Conservation (phyloP, 352 stramenopile genomes). For the Pythium utonaiense region DNA sequence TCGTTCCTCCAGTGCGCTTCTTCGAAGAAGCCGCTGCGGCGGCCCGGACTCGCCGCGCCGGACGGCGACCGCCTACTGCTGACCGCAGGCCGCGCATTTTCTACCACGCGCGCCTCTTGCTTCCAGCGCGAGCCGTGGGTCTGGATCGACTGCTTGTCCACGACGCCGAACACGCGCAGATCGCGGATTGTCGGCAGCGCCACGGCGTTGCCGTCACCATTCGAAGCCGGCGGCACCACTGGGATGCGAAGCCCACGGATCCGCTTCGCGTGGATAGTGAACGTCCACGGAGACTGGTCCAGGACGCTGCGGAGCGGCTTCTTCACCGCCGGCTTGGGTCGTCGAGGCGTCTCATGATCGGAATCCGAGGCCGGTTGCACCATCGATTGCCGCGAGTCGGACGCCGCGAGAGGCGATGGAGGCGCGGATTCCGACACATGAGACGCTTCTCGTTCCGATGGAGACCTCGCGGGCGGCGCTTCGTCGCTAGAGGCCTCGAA, state of each 20-base stretch:
- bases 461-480: not conserved
- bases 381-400: not conserved
- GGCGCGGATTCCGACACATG: not conserved
- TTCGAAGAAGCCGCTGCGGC: conserved; percentile 44
- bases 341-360: conserved; percentile 1
- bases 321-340: conserved; percentile 13
- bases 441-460: not conserved
- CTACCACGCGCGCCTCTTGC: conserved; percentile 27
- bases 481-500: conserved; percentile 22
- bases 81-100: conserved; percentile 1
- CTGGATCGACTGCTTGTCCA: conserved; percentile 54
- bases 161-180: conserved; percentile 48
- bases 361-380: not conserved
- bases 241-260: conserved; percentile 50
- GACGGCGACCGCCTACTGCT: not conserved
- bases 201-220: not conserved
- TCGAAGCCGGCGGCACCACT: conserved; percentile 18
- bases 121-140: conserved; percentile 52
- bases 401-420: not conserved
- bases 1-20: conserved; percentile 48
- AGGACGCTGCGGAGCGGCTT: conserved; percentile 19
- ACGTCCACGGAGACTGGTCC: conserved; percentile 47
- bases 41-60: not conserved
- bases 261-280: conserved; percentile 33
- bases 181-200: conserved; percentile 32